phyloP scores from a whole-genome alignment of 331 rosid species.

The Malus hybrid region DNA sequence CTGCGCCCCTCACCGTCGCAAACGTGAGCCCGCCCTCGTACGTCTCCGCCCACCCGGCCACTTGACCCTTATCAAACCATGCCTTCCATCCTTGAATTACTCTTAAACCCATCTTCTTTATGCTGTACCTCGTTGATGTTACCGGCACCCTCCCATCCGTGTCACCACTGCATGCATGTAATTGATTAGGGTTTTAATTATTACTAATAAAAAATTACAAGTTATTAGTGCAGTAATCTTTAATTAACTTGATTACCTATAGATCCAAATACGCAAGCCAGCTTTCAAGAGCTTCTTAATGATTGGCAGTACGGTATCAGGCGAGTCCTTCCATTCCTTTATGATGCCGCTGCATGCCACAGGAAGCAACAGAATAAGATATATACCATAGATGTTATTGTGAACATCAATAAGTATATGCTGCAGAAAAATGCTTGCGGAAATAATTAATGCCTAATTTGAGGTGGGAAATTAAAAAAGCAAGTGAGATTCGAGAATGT shows the following conservation, averaged over 20 bases:
- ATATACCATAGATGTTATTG: too few species aligned
- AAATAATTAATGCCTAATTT: background rate
- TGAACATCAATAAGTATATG: too few species aligned
- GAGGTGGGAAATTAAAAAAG: background rate
- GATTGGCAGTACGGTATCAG: conserved; percentile 32
- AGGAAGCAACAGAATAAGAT: background rate
- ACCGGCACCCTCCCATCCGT: conserved; percentile 62
- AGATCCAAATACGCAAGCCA: conserved; percentile 57
- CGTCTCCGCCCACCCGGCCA: conserved; percentile 57
- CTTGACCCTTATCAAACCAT: conserved; percentile 45
- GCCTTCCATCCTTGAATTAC: conserved; percentile 45
- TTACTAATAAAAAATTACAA: too few species aligned
- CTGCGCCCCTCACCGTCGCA: conserved; percentile 61
- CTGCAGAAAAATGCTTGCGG: background rate
- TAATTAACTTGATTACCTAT: conserved; percentile 21
- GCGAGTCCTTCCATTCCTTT: conserved; percentile 36
- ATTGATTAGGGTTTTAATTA: too few species aligned
- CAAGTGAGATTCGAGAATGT: background rate
- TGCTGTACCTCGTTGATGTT: conserved; percentile 54
- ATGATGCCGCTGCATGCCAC: conserved; percentile 32
- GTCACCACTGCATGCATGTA: conserved; percentile 43
- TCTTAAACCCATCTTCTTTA: conserved; percentile 38
- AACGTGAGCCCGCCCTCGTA: conserved; percentile 50
- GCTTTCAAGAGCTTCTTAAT: conserved; percentile 38
- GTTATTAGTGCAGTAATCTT: background rate